Evolutionary conservation across 2,329 filamentous ascomycete genomes (phyloP), one percentile per base, ranked within the genome.

Genomic region (Fusarium transvaalense): DNA sequence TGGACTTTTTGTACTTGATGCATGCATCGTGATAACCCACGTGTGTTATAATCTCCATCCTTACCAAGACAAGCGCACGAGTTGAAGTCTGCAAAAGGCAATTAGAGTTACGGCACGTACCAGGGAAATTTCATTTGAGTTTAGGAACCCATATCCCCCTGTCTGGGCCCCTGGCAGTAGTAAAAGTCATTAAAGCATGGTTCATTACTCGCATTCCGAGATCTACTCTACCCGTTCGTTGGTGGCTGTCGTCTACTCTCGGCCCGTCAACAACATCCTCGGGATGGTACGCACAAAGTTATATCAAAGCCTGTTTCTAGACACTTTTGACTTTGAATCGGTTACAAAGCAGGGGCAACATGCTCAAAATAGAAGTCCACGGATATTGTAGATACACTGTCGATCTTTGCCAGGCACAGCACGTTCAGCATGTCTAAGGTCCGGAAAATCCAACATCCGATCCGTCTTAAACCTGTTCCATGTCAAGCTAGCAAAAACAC

Each of bases 401-500:
- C 13, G 17, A 37, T 50, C 46, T 4, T 50, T 37, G 14, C 32
- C 32, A 15, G 12, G 32, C 19, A 6, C 13, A 38, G 32, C 6
- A 13, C 6, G 15, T 10, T n/a, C 21, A 43, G 23, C 15, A 43
- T 15, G 8, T 15, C n/a, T 10, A 2, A 27, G 21, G 6, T 4
- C 14, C 25, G 58, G 60, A 41, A 19, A 15, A 63, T 48, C 2
- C 10, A 56, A 56, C 12, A 7, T 37, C 48, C 60, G 42, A 23
- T 6, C 0, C 10, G 8, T 42, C 31, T 19, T 7, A 17, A 25
- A 32, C 25, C 35, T 21, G 34, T 6, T 41, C 56, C 25, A 12
- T 6, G 15, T 27, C 27, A n/a, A n/a, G 12, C 19, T 19, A 35
- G 12, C 21, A 31, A 32, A 21, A 46, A 34, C n/a, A 42, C 8